phyloP scores from a whole-genome alignment of 2,329 filamentous ascomycete genomes.

The Colletotrichum theobromicola region DNA sequence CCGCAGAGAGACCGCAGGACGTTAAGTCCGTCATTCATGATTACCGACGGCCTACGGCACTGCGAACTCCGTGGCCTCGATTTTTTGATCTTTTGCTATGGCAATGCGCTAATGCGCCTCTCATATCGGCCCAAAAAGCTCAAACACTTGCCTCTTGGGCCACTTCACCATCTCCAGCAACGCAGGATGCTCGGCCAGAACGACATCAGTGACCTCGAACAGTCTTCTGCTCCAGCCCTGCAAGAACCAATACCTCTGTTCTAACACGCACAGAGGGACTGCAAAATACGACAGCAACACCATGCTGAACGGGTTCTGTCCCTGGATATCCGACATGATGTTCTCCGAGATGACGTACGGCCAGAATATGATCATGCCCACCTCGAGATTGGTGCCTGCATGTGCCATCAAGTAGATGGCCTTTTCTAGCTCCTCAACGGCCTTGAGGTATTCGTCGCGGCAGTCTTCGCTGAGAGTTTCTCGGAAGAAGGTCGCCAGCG shows the following conservation, averaged over 20 bases:
- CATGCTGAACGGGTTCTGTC: conserved; percentile 27
- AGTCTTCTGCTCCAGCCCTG: conserved; percentile 29
- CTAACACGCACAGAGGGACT: conserved; percentile 27
- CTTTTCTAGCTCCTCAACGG: conserved; percentile 23
- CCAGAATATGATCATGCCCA: conserved; percentile 27
- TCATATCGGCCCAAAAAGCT: background rate
- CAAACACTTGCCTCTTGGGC: conserved; percentile 2
- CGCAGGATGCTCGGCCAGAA: background rate
- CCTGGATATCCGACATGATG: conserved; percentile 29
- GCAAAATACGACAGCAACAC: conserved; percentile 30
- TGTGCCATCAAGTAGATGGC: conserved; percentile 24
- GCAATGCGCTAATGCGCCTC: rapidly evolving
- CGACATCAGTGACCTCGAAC: conserved; percentile 25
- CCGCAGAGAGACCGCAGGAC: too few species aligned
- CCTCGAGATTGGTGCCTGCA: conserved; percentile 28
- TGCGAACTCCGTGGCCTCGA: too few species aligned
- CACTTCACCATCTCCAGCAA: background rate
- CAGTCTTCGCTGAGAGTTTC: background rate
- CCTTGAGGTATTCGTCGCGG: conserved; percentile 23
- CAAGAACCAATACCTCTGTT: conserved; percentile 30
- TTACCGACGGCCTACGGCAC: too few species aligned
- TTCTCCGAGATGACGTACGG: conserved; percentile 29
- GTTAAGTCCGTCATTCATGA: too few species aligned
- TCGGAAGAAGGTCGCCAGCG: background rate
- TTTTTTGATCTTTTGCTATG: background rate